Evolutionary conservation across 257 asterid species (phyloP).

Genomic region (Linaria vulgaris): DNA sequence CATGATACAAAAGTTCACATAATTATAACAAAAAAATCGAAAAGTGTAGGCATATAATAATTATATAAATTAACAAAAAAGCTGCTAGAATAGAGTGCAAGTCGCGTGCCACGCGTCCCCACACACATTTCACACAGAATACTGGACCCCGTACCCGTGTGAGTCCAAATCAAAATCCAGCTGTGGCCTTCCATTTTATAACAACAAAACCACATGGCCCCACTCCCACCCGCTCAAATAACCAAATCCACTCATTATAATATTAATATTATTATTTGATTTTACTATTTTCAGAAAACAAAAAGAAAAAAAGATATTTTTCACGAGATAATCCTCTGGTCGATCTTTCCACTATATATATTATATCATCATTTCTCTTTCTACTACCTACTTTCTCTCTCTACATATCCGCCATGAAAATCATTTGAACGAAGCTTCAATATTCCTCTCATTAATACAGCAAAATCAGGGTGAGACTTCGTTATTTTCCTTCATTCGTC

Average conservation of each 20-base stretch:
- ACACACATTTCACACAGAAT: conserved; percentile 5
- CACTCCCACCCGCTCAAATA: background rate
- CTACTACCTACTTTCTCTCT: background rate
- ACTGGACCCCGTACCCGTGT: background rate
- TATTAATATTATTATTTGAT: too few relatives aligned
- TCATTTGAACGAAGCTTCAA: background rate
- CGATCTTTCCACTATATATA: background rate
- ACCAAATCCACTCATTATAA: conserved; percentile 5
- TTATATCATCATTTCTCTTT: background rate
- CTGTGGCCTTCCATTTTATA: conserved; percentile 12
- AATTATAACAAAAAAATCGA: too few relatives aligned
- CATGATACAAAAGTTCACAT: too few relatives aligned
- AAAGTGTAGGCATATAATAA: too few relatives aligned
- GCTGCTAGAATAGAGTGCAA: background rate
- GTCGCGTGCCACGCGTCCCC: background rate
- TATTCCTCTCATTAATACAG: background rate
- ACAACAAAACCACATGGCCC: conserved; percentile 1
- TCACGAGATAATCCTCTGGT: background rate
- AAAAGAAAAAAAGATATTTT: too few relatives aligned
- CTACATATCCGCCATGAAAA: background rate
- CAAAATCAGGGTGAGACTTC: background rate
- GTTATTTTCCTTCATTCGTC: background rate
- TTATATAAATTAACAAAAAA: too few relatives aligned
- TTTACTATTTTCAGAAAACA: too few relatives aligned
- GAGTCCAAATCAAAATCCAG: conserved; percentile 16